Percentiles rank a stretch among this genome's conserved stretches.
Evolutionary conservation across 768 basidiomycete genomes (phyloP).

Genomic region (Rhodotorula toruloides): DNA sequence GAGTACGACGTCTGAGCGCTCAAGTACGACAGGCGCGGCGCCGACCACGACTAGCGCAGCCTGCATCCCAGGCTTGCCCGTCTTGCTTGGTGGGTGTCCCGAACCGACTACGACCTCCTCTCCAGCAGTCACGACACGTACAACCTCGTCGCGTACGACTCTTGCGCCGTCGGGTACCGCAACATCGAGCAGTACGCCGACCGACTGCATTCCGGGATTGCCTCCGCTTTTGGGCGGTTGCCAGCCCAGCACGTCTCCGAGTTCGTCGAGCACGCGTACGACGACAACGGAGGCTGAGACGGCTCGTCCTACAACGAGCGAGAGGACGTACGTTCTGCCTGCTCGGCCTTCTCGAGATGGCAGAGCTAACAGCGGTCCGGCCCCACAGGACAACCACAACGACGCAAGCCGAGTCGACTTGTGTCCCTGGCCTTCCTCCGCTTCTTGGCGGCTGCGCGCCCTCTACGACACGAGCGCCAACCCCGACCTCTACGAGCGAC

Average conservation of each 20-base stretch:
- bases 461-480: not conserved
- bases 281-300: no score
- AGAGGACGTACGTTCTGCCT: no score
- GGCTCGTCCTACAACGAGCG: no score
- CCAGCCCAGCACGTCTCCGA: no score
- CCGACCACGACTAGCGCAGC: not conserved
- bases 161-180: not conserved
- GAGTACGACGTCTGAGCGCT: not conserved
- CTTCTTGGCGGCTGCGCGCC: not conserved
- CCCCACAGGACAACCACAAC: not conserved
- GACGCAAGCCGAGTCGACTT: not conserved
- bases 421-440: not conserved
- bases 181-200: no score
- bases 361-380: no score
- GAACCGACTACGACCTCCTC: not conserved
- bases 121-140: not conserved
- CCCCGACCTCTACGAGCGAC: not conserved
- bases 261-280: no score
- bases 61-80: not conserved
- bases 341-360: no score
- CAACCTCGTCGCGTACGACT: not conserved
- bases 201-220: no score
- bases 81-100: not conserved
- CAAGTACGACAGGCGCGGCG: not conserved
- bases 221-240: no score